Evolutionary conservation across 1,284 basidiomycete species (phyloP), one percentile per base, ranked within the genome.

Genomic region (Leccinum pachyderme): DNA sequence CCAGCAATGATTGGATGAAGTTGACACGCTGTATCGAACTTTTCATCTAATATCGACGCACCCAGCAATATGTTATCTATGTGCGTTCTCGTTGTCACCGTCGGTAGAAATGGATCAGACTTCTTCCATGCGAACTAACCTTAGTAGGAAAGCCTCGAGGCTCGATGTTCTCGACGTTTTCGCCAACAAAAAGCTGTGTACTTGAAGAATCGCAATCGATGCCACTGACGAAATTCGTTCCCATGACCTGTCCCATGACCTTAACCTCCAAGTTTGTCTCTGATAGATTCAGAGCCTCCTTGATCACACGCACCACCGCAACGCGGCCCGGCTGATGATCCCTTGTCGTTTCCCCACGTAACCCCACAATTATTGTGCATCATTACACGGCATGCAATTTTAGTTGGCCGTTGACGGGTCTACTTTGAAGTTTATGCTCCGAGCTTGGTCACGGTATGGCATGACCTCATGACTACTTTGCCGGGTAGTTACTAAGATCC

Each of bases 401-500:
- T 32, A 32, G 39, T 24, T 24, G 24, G 22, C 24, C 4, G 22
- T 24, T 43, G 39, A 5, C 22, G 22, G 39, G 9, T 7, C 39
- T 9, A 35, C 15, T 35, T n/a, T 35, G 33, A 35, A 35, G n/a
- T 43, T 43, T 2, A 43, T 12, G 7, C 18, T 18, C 18, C 18
- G 22, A 15, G 18, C n/a, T 43, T n/a, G 24, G 18, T 18, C 18
- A 18, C 18, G 18, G 12, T 24, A 45, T 25, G 31, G 32, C 32
- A 35, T 49, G 51, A 54, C 33, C 46, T 33, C 33, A 29, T 48
- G 51, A 52, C 46, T 13, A 47, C 46, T 24, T 25, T 39, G 32
- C 22, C 49, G 12, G 22, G 43, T 28, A 4, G 44, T 27, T 45
- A 5, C n/a, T 9, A n/a, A 15, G 37, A 60, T 49, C 46, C 45